Percentiles rank a stretch among this genome's conserved stretches.
Evolutionary conservation across 1,284 basidiomycete species (phyloP).

Genomic region (Meripilus lineatus): DNA sequence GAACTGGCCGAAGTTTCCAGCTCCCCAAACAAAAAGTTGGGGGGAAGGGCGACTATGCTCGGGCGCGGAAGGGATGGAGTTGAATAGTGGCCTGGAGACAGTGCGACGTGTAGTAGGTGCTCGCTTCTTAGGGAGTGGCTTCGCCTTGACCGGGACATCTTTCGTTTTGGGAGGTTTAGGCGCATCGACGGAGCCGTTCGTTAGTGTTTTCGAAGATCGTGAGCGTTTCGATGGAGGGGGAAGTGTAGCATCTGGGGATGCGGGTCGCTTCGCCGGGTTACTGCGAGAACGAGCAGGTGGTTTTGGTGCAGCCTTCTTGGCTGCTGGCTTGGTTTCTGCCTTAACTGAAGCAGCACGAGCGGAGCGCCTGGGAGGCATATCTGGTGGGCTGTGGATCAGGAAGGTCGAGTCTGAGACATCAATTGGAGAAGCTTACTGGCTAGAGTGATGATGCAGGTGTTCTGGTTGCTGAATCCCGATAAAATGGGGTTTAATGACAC

Average conservation of each 20-base stretch:
- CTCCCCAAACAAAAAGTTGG: constrained; percentile 78
- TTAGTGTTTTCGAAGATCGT: constrained; percentile 13
- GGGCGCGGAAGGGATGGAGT: constrained; percentile 51
- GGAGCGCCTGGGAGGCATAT: constrained; percentile 36
- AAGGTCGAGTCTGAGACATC: neutral
- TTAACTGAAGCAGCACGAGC: constrained; percentile 40
- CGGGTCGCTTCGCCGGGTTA: constrained; percentile 15
- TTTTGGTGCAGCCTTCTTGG: constrained; percentile 10
- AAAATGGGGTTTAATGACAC: no score
- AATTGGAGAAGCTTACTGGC: neutral
- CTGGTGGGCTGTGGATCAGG: neutral
- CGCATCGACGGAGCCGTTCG: constrained; percentile 11
- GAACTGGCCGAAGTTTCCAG: constrained; percentile 85
- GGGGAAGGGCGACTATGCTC: constrained; percentile 48
- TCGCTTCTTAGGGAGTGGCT: constrained; percentile 10
- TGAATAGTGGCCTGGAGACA: constrained; percentile 31
- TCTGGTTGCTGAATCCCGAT: neutral
- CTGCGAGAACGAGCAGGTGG: constrained; percentile 4
- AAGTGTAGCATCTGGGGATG: constrained; percentile 15
- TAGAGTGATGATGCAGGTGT: neutral
- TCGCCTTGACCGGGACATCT: neutral
- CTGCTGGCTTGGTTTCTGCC: constrained; percentile 20
- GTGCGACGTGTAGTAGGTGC: constrained; percentile 16
- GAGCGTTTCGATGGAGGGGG: constrained; percentile 20
- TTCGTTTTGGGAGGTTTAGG: constrained; percentile 4